Base-by-base conservation (phyloP, 1,139 yeast species). In the Eremothecium cymbalariae region DNA sequence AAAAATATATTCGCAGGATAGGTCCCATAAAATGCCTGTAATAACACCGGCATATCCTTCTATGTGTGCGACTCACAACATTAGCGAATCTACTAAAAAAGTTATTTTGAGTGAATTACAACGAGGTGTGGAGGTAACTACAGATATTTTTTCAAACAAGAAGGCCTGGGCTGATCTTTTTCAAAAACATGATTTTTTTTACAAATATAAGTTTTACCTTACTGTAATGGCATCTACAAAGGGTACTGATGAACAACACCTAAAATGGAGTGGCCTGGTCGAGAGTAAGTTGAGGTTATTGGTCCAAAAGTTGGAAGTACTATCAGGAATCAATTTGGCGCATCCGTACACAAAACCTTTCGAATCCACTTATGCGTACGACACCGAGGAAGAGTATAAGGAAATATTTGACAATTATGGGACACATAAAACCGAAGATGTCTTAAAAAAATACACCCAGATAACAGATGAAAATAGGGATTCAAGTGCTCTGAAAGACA, bases 31-130 rank as follows among this genome's bases (percentile, higher is more conserved):
- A 46, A 93, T 90, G 98, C 99, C 99, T 0, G 95, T 90, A n/a
- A 90, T 90, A 36, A 90, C 99, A 0, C 99, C 99, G 0, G 97
- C 98, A 0, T 90, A 90, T 53, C 99, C 99, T 0, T 86, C 97
- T 1, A 90, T 90, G 98, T 90, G 99, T 61, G 96, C 99, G 0
- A 90, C 99, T 1, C 99, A 90, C 56, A 90, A 90, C 57, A 88
- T 90, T 28, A 80, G 94, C 1, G 72, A 72, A 13, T 85, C 96
- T 0, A 88, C 97, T 0, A 93, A 84, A 53, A 75, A 72, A 46
- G 74, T 90, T 12, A 84, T 90, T 22, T 52, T 85, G 54, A 56
- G 64, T 12, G 99, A 90, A 55, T 68, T 90, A 47, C 61, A 68
- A 38, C 72, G 95, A 44, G 97, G 95, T 1, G 67, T 70, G 2